A percentile compares a stretch with the other conserved stretches of the same genome.
These are phyloP conservation scores for Castanea mollissima DNA, from an alignment of 306 rosid genomes.

Conservation along the genomic window DNA sequence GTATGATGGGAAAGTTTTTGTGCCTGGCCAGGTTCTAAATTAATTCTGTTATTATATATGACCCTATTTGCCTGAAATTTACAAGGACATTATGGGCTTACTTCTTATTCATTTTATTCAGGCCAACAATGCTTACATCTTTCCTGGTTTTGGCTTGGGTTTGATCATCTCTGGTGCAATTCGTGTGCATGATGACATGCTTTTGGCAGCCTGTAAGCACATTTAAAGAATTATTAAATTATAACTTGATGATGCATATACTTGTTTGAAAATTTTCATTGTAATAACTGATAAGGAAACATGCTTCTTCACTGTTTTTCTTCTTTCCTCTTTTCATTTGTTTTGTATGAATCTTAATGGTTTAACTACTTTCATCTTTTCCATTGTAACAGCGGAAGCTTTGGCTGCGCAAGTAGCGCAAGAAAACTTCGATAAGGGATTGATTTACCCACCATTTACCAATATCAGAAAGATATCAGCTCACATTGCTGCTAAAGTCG, in stretches of 20 bases:
- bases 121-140: conserved; percentile 98
- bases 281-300: not conserved
- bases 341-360: not conserved
- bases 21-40: conserved; percentile 85
- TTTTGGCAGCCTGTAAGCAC: conserved; percentile 92
- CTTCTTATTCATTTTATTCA: conserved; percentile 36
- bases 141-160: conserved; percentile 96
- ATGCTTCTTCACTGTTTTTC: not conserved
- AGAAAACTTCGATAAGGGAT: conserved; percentile 75
- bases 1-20: conserved; percentile 64
- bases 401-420: conserved; percentile 72
- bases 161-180: conserved; percentile 92
- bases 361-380: conserved; percentile 3
- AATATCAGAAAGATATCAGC: conserved; percentile 95
- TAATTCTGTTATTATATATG: not conserved
- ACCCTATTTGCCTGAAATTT: conserved; percentile 13
- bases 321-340: no score
- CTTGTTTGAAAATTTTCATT: no score
- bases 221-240: not conserved
- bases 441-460: conserved; percentile 97
- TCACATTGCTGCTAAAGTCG: conserved; percentile 85
- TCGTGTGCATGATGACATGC: conserved; percentile 92
- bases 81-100: conserved; percentile 18
- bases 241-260: no score
- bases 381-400: conserved; percentile 73